These are phyloP conservation scores for Backusella parvicylindrica DNA, from an alignment of 192 early-diverging fungal genomes.

Conservation along the genomic window DNA sequence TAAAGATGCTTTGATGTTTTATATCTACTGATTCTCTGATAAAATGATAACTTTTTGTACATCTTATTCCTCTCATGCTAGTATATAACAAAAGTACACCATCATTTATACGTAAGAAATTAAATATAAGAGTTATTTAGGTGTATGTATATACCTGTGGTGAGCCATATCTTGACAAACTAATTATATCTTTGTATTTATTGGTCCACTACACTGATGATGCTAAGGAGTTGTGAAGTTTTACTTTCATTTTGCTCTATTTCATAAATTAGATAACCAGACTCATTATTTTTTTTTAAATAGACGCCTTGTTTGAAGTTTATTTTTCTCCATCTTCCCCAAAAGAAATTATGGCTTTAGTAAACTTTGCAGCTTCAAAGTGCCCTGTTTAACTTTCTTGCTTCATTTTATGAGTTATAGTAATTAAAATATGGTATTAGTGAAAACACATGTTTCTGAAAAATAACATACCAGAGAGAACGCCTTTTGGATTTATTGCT, in stretches of 20 bases:
- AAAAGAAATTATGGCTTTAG: neutral
- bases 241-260: neutral
- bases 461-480: too few species aligned
- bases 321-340: neutral
- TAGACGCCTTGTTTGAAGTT: neutral
- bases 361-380: neutral
- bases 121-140: neutral
- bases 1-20: neutral
- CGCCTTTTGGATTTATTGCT: too few species aligned
- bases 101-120: neutral
- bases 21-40: neutral
- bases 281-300: neutral
- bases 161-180: neutral
- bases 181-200: neutral
- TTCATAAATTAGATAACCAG: neutral
- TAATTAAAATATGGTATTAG: neutral
- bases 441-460: too few species aligned
- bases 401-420: neutral
- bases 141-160: neutral
- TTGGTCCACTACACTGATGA: neutral
- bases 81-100: neutral
- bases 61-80: neutral
- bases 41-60: neutral
- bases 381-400: neutral
- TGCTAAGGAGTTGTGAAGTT: neutral